These are phyloP conservation scores for Penicillium sp. DNA, from an alignment of 2,329 filamentous ascomycete genomes.

Conservation along the genomic window DNA sequence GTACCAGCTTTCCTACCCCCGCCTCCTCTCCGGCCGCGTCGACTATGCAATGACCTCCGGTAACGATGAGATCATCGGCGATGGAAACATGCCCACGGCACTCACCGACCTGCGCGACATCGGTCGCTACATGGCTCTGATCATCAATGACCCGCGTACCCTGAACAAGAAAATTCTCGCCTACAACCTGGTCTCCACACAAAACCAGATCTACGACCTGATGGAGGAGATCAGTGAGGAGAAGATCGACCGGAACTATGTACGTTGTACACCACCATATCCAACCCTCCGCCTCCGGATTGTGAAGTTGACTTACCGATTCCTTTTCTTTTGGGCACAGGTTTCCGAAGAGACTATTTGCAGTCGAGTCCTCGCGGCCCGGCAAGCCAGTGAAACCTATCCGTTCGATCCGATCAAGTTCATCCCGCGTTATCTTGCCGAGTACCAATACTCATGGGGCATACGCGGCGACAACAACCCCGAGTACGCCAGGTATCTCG, in stretches of 20 bases:
- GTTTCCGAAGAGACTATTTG: conserved; percentile 38
- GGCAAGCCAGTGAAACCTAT: conserved; percentile 38
- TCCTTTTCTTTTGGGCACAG: conserved; percentile 21
- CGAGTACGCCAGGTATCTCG: conserved; percentile 56
- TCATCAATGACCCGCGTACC: conserved; percentile 56
- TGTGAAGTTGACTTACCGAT: background rate
- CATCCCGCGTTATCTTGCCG: conserved; percentile 38
- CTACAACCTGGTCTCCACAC: conserved; percentile 50
- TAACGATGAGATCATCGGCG: conserved; percentile 45
- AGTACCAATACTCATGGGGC: conserved; percentile 52
- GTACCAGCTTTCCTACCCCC: conserved; percentile 53
- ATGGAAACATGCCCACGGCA: conserved; percentile 48
- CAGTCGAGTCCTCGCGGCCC: conserved; percentile 35
- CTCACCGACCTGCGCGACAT: conserved; percentile 57
- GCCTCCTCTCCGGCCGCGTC: conserved; percentile 48
- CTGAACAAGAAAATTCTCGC: conserved; percentile 56
- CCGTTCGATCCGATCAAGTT: conserved; percentile 41
- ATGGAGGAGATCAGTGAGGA: conserved; percentile 55
- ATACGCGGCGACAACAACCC: conserved; percentile 57
- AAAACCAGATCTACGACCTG: conserved; percentile 50
- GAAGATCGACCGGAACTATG: conserved; percentile 44
- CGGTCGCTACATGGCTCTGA: conserved; percentile 53
- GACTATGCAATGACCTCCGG: conserved; percentile 46
- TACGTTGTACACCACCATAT: conserved; percentile 24
- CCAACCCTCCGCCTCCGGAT: background rate